phyloP scores from a whole-genome alignment of 1,284 basidiomycete species.

The Heterobasidion occidentale region DNA sequence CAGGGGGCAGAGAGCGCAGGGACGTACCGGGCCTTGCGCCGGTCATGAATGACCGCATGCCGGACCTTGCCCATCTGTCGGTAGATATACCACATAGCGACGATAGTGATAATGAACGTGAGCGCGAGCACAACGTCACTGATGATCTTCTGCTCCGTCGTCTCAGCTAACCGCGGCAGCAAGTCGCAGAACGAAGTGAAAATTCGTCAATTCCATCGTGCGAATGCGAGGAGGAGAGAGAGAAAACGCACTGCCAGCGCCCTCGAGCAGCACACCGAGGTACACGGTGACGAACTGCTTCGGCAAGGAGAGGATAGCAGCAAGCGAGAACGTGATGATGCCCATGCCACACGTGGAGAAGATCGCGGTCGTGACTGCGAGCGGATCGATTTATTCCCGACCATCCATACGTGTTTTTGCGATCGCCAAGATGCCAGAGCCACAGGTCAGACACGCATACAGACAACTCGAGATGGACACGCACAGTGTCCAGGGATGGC shows the following conservation, averaged over 20 bases:
- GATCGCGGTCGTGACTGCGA: constrained; percentile 47
- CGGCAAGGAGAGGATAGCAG: constrained; percentile 54
- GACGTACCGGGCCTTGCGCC: constrained; percentile 30
- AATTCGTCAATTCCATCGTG: background rate
- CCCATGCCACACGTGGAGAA: constrained; percentile 63
- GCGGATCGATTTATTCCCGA: no score
- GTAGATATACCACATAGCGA: constrained; percentile 82
- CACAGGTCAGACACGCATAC: background rate
- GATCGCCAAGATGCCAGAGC: no score
- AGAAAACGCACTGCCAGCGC: constrained; percentile 15
- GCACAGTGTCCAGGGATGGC: constrained; percentile 57
- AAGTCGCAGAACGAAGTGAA: background rate
- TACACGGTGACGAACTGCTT: constrained; percentile 57
- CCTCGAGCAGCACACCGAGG: constrained; percentile 36
- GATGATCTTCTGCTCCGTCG: constrained; percentile 6
- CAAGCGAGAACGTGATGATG: constrained; percentile 48
- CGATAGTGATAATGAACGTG: constrained; percentile 65
- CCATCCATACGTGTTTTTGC: no score
- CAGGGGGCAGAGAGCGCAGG: background rate
- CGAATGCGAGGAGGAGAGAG: background rate
- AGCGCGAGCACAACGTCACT: constrained; percentile 40
- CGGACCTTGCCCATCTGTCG: constrained; percentile 70
- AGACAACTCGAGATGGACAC: constrained; percentile 10
- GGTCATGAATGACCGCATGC: constrained; percentile 63
- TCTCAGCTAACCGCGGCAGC: constrained; percentile 4